A percentile compares a stretch with the other conserved stretches of the same genome.
Conservation (phyloP, 768 basidiomycete species). For the Tephrocybe sp. region DNA sequence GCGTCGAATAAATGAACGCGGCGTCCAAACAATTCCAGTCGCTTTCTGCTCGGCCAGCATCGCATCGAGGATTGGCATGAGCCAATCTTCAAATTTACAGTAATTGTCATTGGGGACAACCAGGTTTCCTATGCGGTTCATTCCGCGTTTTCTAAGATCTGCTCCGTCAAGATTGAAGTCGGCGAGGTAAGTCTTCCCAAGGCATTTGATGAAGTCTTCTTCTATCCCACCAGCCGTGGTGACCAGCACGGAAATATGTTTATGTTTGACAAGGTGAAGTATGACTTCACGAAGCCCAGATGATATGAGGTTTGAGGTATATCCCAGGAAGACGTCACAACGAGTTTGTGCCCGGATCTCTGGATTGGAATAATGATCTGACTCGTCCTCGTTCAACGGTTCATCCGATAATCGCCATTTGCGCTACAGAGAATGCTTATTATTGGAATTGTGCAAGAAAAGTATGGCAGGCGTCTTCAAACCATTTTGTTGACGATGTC, state of each 20-base stretch:
- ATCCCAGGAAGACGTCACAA: slow-evolving; percentile 92
- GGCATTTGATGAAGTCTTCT: slow-evolving; percentile 98
- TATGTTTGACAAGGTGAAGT: slow-evolving; percentile 89
- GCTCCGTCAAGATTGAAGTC: slow-evolving; percentile 93
- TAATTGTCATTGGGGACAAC: slow-evolving; percentile 98
- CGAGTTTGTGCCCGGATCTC: slow-evolving; percentile 67
- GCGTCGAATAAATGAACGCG: slow-evolving; percentile 89
- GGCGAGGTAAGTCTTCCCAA: slow-evolving; percentile 94
- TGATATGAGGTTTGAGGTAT: slow-evolving; percentile 98
- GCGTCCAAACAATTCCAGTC: slow-evolving; percentile 76
- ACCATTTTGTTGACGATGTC: slow-evolving; percentile 95
- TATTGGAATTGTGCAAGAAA: too few species aligned
- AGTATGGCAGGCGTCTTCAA: slow-evolving; percentile 11
- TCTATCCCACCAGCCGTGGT: slow-evolving; percentile 99
- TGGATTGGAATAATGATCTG: slow-evolving; percentile 60
- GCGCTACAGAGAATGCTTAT: too few species aligned
- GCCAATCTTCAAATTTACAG: slow-evolving; percentile 99
- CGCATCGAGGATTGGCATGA: slow-evolving; percentile 87
- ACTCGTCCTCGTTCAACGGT: slow-evolving; percentile 66
- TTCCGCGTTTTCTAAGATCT: slow-evolving; percentile 80
- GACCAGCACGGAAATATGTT: slow-evolving; percentile 84
- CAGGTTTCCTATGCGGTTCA: slow-evolving; percentile 97
- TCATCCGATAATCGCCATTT: slow-evolving; percentile 90
- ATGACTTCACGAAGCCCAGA: slow-evolving; percentile 95
- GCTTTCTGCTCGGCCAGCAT: slow-evolving; percentile 89